Evolutionary conservation across 2,329 filamentous ascomycete species (phyloP), one percentile per base, ranked within the genome.

Genomic region (Cordyceps farinosa): DNA sequence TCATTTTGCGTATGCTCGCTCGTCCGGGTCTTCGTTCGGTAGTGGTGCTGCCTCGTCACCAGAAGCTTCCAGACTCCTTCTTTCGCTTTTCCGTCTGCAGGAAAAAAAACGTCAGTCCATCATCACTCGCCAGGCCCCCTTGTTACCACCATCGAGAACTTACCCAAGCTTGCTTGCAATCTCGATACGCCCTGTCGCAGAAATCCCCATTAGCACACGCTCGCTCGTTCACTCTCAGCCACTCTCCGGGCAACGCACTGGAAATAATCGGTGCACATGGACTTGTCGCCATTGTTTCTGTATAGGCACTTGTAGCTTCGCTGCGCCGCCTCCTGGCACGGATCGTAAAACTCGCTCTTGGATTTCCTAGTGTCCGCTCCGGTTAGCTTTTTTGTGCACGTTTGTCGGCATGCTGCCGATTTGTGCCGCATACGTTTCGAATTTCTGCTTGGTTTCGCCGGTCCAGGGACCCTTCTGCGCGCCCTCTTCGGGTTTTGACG

Each of bases 91-190:
- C 71, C 22, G 68, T 74, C 74, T 77, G 45, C 5, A 7, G 3
- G 1, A 30, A 29, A 1, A 38, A n/a, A 67, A 66, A 32, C 27
- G 29, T 30, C 3, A 22, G 36, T 15, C 5, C 56, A n/a, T 1
- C 8, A 29, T 30, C 30, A 50, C 7, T 38, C 38, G 36, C 6
- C 48, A 38, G 9, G 5, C 15, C 11, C 15, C 11, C 27, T 8
- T 8, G 5, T 48, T 29, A 8, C 10, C 10, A 22, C 29, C 32
- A 10, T 44, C 22, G 13, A 61, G 17, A 6, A 70, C 80, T 66
- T 82, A 97, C 92, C 93, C 93, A 97, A 80, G 88, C 84, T 78
- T 96, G 93, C 76, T 97, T 97, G 78, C 94, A 98, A 66, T 96
- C 92, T 64, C 92, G 87, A 76, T 97, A 98, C 57, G 92, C 92